Conservation (phyloP, 306 rosid species). For the Luffa acutangula region DNA sequence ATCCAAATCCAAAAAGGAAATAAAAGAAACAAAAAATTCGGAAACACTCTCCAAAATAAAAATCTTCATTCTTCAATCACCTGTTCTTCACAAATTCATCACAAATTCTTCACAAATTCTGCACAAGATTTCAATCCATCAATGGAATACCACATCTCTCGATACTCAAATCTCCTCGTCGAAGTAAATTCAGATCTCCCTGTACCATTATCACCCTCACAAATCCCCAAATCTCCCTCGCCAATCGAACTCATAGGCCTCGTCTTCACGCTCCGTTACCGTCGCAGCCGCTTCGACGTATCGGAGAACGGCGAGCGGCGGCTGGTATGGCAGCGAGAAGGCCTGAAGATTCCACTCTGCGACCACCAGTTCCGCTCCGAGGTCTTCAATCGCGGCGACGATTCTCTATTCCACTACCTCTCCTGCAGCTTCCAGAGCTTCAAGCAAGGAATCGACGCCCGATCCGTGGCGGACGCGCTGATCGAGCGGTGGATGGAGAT, state of each 20-base stretch:
- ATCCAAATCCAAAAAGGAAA: too few species aligned
- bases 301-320: neutral
- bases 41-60: neutral
- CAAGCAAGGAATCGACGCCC: neutral
- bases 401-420: neutral
- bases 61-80: neutral
- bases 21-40: too few species aligned
- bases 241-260: neutral
- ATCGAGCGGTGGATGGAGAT: neutral
- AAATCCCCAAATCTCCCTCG: neutral
- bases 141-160: neutral
- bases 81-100: neutral
- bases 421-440: neutral
- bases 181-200: neutral
- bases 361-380: neutral
- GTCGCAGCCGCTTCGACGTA: neutral
- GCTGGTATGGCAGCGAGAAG: neutral
- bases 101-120: neutral
- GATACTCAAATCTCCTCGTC: neutral
- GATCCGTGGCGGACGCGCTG: neutral
- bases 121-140: too few species aligned
- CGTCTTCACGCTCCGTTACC: neutral
- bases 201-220: too few species aligned
- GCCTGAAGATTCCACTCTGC: neutral
- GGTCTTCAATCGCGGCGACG: neutral